These are phyloP conservation scores for Amaranthus palmeri DNA, from an alignment of 148 eudicot species.

Conservation along the genomic window DNA sequence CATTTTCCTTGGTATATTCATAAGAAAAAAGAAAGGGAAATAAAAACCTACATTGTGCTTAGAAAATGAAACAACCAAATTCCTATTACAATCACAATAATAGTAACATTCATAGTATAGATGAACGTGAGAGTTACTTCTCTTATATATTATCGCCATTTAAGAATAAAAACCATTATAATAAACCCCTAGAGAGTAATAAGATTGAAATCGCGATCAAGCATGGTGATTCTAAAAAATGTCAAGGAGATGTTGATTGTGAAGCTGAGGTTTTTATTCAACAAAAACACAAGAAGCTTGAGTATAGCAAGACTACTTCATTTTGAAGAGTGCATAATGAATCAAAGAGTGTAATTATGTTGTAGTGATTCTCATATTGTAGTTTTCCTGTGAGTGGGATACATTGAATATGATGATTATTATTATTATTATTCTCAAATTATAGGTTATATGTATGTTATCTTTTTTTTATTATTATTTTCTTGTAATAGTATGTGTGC, in stretches of 20 bases:
- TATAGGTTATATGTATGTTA: too few species aligned
- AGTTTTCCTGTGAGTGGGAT: too few species aligned
- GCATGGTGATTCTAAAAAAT: conserved; percentile 8
- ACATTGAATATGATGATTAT: background rate
- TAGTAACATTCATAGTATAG: conserved; percentile 8
- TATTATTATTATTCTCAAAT: background rate
- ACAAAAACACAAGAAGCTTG: conserved; percentile 17
- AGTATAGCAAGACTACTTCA: conserved; percentile 16
- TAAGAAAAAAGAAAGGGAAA: background rate
- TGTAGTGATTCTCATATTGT: too few species aligned
- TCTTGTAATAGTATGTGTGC: too few species aligned
- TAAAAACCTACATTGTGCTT: background rate
- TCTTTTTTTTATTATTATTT: too few species aligned
- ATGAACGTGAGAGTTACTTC: conserved; percentile 27
- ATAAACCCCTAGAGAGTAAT: background rate
- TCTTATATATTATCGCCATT: conserved; percentile 19
- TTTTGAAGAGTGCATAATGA: too few species aligned
- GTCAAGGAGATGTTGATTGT: conserved; percentile 22
- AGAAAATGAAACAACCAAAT: conserved; percentile 20
- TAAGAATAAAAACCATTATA: background rate
- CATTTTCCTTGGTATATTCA: too few species aligned
- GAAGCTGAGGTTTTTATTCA: conserved; percentile 29
- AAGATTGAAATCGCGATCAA: conserved; percentile 4
- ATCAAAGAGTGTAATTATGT: too few species aligned
- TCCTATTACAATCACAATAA: background rate